Evolutionary conservation across 371 early-diverging fungal species (phyloP).

Genomic region (Smittium culicis): DNA sequence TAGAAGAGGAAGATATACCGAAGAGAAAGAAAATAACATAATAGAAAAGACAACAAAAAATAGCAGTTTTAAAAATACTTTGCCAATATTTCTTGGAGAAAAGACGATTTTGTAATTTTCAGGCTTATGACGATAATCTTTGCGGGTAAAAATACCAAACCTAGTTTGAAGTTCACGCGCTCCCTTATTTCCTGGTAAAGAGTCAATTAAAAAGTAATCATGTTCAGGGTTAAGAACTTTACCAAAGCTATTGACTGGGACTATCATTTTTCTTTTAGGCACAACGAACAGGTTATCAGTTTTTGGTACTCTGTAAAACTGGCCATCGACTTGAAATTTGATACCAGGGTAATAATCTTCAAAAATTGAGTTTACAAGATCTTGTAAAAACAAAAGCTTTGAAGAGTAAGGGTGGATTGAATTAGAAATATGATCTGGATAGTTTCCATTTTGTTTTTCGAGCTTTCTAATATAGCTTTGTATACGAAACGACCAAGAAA

Average conservation of each 20-base stretch:
- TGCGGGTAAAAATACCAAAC: constrained; percentile 29
- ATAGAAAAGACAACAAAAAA: neutral
- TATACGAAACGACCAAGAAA: neutral
- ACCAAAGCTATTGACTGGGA: constrained; percentile 50
- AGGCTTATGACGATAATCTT: constrained; percentile 26
- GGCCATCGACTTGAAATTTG: constrained; percentile 45
- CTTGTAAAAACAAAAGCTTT: constrained; percentile 9
- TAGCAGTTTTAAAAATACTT: constrained; percentile 9
- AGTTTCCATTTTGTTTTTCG: neutral
- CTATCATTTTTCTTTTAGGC: constrained; percentile 50
- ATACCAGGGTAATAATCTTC: constrained; percentile 31
- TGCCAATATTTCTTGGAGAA: constrained; percentile 31
- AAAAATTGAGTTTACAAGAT: constrained; percentile 13
- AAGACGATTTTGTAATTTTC: constrained; percentile 43
- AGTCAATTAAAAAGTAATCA: constrained; percentile 33
- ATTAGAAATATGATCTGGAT: neutral
- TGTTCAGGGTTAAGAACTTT: constrained; percentile 44
- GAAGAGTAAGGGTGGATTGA: neutral
- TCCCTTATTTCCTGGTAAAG: constrained; percentile 36
- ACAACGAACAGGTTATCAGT: constrained; percentile 44
- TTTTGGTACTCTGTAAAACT: constrained; percentile 41
- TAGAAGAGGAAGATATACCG: constrained; percentile 7
- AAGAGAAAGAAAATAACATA: neutral
- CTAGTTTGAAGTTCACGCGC: constrained; percentile 33
- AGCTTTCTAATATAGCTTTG: neutral